Base-by-base conservation (phyloP, 1,284 basidiomycete genomes). In the Ustilago cynodontis region DNA sequence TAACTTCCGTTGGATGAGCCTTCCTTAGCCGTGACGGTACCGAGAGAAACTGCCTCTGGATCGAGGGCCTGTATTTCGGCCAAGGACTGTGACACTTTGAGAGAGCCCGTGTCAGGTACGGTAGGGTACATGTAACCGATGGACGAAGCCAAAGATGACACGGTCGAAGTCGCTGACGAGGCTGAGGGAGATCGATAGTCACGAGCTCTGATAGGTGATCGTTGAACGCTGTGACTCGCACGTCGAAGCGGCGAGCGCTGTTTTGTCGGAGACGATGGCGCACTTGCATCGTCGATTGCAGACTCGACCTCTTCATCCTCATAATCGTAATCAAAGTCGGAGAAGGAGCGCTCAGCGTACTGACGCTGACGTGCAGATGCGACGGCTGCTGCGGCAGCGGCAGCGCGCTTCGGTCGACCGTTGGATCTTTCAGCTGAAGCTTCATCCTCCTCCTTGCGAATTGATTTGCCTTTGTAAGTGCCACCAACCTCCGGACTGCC, bases 81-180 rank as follows among this genome's bases (percentile, higher is more conserved):
- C 29, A 74, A 37, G 14, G 68, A 71, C 43, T 56, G 51, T 4
- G 68, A 56, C 16, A 76, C 68, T 33, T 76, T 76, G 53, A 55
- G 55, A 26, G 68, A 58, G 45, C 68, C 73, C 6, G 73, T 71
- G 9, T 65, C 68, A 0, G 53, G 53, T 0, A 67, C 22, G 3
- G 73, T 76, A 2, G 73, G 73, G 28, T 58, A 67, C 67, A 71
- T 58, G 60, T 76, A 71, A 18, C 73, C 73, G 20, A 67, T 13
- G 16, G 73, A 76, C 4, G 72, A 75, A 0, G 67, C 64, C 10
- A 60, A 22, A 1, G 66, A 70, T 3, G 67, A 51, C 16, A 51
- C 33, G 6, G 57, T 55, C 18, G 66, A 63, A 1, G 51, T 45
- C 1, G 57, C 41, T 2, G 69, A 71, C 9, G 63, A 62, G 5